Conservation (phyloP, 768 basidiomycete genomes). For the Hypholoma fasciculare region DNA sequence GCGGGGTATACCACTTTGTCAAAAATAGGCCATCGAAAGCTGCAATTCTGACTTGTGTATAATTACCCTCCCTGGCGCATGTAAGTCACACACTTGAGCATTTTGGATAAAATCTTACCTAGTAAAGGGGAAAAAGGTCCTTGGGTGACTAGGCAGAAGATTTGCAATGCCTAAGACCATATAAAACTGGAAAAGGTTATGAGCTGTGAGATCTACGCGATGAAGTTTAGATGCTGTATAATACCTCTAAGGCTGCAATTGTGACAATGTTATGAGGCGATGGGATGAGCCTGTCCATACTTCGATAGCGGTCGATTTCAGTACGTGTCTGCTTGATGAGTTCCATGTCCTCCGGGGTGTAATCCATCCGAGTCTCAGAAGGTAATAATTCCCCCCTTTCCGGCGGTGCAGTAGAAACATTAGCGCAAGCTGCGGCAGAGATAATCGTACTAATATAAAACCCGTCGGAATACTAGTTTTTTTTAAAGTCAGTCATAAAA, state of each 20-base stretch:
- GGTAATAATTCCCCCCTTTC: conserved; percentile 79
- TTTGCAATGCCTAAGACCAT: conserved; percentile 75
- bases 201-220: neutral
- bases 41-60: conserved; percentile 84
- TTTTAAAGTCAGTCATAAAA: neutral
- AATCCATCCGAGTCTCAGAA: conserved; percentile 64
- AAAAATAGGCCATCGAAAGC: conserved; percentile 95
- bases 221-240: conserved; percentile 20
- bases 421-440: conserved; percentile 76
- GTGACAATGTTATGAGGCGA: conserved; percentile 95
- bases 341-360: conserved; percentile 66
- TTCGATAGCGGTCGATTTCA: conserved; percentile 89
- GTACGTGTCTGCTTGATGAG: conserved; percentile 73
- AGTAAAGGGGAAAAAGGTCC: conserved; percentile 84
- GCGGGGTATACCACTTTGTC: conserved; percentile 83
- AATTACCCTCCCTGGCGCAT: conserved; percentile 84
- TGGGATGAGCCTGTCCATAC: conserved; percentile 93
- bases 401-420: conserved; percentile 73
- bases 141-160: conserved; percentile 74
- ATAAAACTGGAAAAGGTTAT: conserved; percentile 59
- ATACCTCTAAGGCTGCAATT: conserved; percentile 85
- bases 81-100: conserved; percentile 7
- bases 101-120: conserved; percentile 50
- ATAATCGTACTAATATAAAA: conserved; percentile 89
- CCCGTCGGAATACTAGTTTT: conserved; percentile 80